Conservation (phyloP, 2,329 filamentous ascomycete species). For the Penicillium hordei region DNA sequence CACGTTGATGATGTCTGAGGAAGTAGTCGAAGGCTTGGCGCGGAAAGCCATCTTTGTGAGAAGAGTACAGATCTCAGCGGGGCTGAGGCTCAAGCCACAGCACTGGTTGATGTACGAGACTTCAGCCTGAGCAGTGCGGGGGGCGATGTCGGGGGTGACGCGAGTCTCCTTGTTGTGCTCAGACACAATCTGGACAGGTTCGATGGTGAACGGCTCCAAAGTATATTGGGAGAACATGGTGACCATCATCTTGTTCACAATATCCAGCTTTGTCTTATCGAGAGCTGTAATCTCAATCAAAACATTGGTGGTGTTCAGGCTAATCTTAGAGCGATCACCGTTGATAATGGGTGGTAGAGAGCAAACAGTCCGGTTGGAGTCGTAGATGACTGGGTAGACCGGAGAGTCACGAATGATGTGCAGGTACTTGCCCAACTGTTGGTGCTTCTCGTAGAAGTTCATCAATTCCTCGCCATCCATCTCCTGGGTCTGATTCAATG, state of each 20-base stretch:
- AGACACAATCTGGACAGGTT: slow-evolving; percentile 89
- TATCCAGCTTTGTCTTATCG: slow-evolving; percentile 92
- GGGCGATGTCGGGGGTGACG: slow-evolving; percentile 75
- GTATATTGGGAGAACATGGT: slow-evolving; percentile 97
- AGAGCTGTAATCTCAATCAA: slow-evolving; percentile 97
- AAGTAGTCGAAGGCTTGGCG: slow-evolving; percentile 71
- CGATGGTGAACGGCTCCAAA: slow-evolving; percentile 83
- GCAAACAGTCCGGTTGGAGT: slow-evolving; percentile 81
- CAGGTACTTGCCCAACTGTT: slow-evolving; percentile 83
- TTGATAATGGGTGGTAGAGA: slow-evolving; percentile 98
- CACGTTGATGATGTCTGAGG: slow-evolving; percentile 73
- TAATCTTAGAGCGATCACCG: slow-evolving; percentile 94
- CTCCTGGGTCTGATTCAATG: slow-evolving; percentile 85
- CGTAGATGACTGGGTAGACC: slow-evolving; percentile 94
- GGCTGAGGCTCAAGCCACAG: slow-evolving; percentile 75
- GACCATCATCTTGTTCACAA: slow-evolving; percentile 92
- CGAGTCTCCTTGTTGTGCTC: slow-evolving; percentile 84
- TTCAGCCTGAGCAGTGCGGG: slow-evolving; percentile 75
- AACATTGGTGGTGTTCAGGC: slow-evolving; percentile 83
- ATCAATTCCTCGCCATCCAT: slow-evolving; percentile 89
- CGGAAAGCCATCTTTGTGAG: slow-evolving; percentile 85
- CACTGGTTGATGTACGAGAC: slow-evolving; percentile 92
- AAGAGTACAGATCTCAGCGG: slow-evolving; percentile 73
- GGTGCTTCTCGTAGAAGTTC: slow-evolving; percentile 91
- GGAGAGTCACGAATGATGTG: slow-evolving; percentile 93